These are phyloP conservation scores for Candida neerlandica DNA, from an alignment of 1,139 yeast species.

Conservation along the genomic window DNA sequence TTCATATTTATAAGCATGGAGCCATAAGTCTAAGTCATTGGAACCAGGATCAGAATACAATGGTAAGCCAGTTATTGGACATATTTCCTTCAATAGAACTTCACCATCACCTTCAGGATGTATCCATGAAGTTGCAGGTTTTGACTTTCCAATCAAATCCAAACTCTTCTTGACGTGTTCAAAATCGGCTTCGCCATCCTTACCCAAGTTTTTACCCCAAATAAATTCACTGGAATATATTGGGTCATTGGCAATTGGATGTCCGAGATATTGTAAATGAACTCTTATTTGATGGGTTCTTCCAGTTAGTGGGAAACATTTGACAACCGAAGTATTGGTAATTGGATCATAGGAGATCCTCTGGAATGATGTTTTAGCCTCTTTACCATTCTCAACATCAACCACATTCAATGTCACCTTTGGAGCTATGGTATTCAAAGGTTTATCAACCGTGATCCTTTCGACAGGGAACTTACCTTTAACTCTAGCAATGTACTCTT, in stretches of 20 bases:
- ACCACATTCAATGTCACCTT: constrained; percentile 76
- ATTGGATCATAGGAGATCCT: constrained; percentile 63
- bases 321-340: constrained; percentile 66
- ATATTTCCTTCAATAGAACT: constrained; percentile 54
- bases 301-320: constrained; percentile 86
- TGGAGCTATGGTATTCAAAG: constrained; percentile 74
- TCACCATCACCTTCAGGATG: constrained; percentile 65
- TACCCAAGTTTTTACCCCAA: constrained; percentile 72
- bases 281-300: constrained; percentile 95
- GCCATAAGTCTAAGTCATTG: constrained; percentile 82
- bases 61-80: constrained; percentile 71
- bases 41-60: constrained; percentile 87
- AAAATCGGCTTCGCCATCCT: constrained; percentile 51
- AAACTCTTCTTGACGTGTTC: constrained; percentile 49
- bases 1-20: constrained; percentile 82
- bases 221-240: constrained; percentile 65
- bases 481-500: constrained; percentile 87
- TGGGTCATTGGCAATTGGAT: constrained; percentile 95
- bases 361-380: constrained; percentile 55
- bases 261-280: constrained; percentile 83
- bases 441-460: constrained; percentile 60
- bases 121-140: constrained; percentile 69
- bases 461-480: constrained; percentile 74
- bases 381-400: constrained; percentile 65
- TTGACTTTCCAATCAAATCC: constrained; percentile 68